Base-by-base conservation (phyloP, 805 yeast genomes). In the Saccharomycopsis selenospora region DNA sequence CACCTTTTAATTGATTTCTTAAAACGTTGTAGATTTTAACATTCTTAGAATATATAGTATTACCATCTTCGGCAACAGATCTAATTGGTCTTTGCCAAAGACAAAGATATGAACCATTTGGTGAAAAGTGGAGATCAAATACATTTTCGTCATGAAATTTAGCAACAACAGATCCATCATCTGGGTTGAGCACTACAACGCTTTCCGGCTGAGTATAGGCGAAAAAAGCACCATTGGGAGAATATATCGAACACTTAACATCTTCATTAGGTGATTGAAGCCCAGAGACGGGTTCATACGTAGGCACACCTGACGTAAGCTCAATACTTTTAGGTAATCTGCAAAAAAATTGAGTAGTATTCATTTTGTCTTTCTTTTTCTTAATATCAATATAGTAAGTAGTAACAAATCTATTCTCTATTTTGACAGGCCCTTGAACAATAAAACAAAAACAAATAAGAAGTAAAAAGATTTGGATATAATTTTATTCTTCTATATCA, bases 21-120 rank as follows among this genome's bases (percentile, higher is more conserved):
- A 64, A 64, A 44, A 84, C 66, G 55, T 78, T 74, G 77, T 84
- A 88, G 50, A 93, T 75, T 61, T 79, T 79, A 55, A 91, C 87
- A 66, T 93, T 93, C 54, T 87, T 79, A 52, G 72, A 76, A 75
- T 80, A 85, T 18, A 46, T 28, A 17, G 29, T 40, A 60, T 82
- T 78, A 52, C 79, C 88, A 57, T 77, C 80, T 57, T 36, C 51
- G 7, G 48, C 48, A n/a, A 50, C 45, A 20, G 48, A 24, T 57
- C 82, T 76, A 43, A 76, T 68, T 3, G 97, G 95, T 60, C 88
- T 86, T 57, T 88, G 88, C 96, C 97, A 93, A 33, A 95, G 79
- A 55, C 86, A 77, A 54, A 93, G 66, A 61, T 72, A 90, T 42
- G 79, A 77, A 13, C 96, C 98, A 43, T 77, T 71, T 7, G 97